Evolutionary conservation across 2,329 filamentous ascomycete genomes (phyloP), one percentile per base, ranked within the genome.

Genomic region (Fusarium kyushuense): DNA sequence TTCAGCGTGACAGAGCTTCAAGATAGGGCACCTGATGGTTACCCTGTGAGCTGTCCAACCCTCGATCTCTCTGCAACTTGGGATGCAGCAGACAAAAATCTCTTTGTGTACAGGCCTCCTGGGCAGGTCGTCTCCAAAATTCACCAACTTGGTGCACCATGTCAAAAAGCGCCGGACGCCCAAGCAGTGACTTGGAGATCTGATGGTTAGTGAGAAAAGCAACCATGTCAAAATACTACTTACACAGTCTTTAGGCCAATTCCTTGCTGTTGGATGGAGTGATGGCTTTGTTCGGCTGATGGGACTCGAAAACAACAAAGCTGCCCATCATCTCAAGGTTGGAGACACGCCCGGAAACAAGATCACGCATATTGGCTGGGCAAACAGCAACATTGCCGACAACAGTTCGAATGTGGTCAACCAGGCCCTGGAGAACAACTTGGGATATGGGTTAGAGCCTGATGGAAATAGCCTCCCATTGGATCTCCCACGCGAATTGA

Each of bases 201-300:
- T 29, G 89, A 92, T 74, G 90, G 90, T 91, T 74, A 74, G 83
- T 64, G 23, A 29, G 32, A 30, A 48, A 27, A 9, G 13, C 6
- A 25, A 13, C 5, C 11, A 6, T 5, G 25, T 33, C 19, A 16
- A 10, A 40, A 47, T 5, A n/a, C 36, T 12, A 21, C 47, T 58
- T 8, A 61, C 17, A 8, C n/a, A 41, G 19, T 14, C 8, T 58
- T 27, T 45, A 91, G 90, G 91, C 11, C 90, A 92, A 65, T 89
- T 93, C 41, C 85, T 97, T 55, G 93, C 93, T 16, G 88, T 96
- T 16, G 93, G 89, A 45, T 97, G 93, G 89, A 93, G 87, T 70
- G 93, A 97, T 81, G 92, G 92, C 29, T 87, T 87, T 9, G 87
- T 96, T 21, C 89, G 93, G 59, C 81, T 97, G 35, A 86, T 95